Percentiles rank a stretch among this genome's conserved stretches.
Evolutionary conservation across 805 yeast species (phyloP).

Genomic region (Ogataea wickerhamii): DNA sequence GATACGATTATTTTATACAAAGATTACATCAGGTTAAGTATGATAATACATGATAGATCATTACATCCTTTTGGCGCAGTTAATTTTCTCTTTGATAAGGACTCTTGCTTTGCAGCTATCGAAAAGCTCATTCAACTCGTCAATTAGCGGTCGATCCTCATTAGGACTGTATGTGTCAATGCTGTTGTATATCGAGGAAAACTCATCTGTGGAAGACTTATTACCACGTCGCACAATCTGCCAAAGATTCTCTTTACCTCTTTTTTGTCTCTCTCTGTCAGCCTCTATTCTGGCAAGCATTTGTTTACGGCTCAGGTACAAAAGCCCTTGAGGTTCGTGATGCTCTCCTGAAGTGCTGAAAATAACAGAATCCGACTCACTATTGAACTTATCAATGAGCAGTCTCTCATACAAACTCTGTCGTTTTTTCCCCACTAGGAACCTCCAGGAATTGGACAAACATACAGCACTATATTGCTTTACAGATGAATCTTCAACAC

Average conservation of each 20-base stretch:
- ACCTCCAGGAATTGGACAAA: conserved; percentile 39
- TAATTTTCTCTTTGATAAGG: conserved; percentile 10
- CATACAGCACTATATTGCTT: neutral
- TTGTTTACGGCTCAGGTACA: conserved; percentile 38
- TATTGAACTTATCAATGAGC: conserved; percentile 35
- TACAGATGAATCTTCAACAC: neutral
- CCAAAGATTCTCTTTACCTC: conserved; percentile 81
- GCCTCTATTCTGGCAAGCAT: conserved; percentile 81
- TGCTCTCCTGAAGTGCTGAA: neutral
- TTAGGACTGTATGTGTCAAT: conserved; percentile 15
- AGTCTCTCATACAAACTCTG: conserved; percentile 51
- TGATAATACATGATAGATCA: conserved; percentile 3
- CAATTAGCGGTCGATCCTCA: conserved; percentile 22
- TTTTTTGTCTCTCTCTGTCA: conserved; percentile 87
- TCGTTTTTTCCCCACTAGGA: conserved; percentile 42
- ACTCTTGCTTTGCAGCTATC: conserved; percentile 22
- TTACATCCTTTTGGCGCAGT: conserved; percentile 4
- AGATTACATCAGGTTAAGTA: neutral
- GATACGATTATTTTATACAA: neutral
- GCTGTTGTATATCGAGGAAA: conserved; percentile 27
- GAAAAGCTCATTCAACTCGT: conserved; percentile 24
- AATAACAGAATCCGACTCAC: conserved; percentile 13
- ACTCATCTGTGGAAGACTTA: conserved; percentile 28
- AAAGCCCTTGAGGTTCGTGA: conserved; percentile 1
- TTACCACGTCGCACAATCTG: conserved; percentile 46